phyloP scores from a whole-genome alignment of 768 basidiomycete species.

The Xerocomus spinulosus region DNA sequence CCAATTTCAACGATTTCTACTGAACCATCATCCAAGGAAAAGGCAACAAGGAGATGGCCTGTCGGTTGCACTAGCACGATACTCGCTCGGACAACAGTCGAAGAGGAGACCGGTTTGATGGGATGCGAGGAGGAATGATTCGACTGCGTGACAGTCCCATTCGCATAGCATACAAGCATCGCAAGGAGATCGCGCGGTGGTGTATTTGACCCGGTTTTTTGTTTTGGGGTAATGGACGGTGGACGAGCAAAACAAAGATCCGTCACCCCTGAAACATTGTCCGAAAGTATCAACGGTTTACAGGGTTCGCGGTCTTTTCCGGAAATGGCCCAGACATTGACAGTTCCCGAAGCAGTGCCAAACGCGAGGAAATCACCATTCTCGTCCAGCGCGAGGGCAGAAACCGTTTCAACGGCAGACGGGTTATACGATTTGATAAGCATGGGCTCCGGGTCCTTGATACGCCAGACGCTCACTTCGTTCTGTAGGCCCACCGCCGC shows the following conservation, averaged over 20 bases:
- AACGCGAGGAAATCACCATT: conserved; percentile 61
- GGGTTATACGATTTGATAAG: conserved; percentile 45
- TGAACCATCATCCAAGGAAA: conserved; percentile 61
- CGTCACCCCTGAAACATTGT: conserved; percentile 46
- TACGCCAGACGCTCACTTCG: conserved; percentile 68
- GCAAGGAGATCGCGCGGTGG: conserved; percentile 13
- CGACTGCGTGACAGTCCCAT: conserved; percentile 55
- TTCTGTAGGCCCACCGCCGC: conserved; percentile 76
- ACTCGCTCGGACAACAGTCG: conserved; percentile 43
- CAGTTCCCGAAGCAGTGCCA: conserved; percentile 62
- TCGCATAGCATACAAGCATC: conserved; percentile 54
- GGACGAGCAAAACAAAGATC: conserved; percentile 45
- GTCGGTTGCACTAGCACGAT: conserved; percentile 47
- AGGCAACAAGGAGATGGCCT: conserved; percentile 49
- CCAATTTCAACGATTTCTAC: conserved; percentile 57
- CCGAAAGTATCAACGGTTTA: conserved; percentile 40
- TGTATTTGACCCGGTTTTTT: conserved; percentile 15
- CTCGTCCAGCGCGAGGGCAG: conserved; percentile 59
- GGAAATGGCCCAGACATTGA: conserved; percentile 59
- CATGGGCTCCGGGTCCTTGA: conserved; percentile 38
- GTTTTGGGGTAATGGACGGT: conserved; percentile 8
- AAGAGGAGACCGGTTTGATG: conserved; percentile 43
- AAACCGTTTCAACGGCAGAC: conserved; percentile 46
- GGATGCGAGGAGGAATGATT: conserved; percentile 27
- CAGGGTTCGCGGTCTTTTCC: conserved; percentile 34